Evolutionary conservation across 2,329 filamentous ascomycete species (phyloP), one percentile per base, ranked within the genome.

Genomic region (Exserohilum rostratum): DNA sequence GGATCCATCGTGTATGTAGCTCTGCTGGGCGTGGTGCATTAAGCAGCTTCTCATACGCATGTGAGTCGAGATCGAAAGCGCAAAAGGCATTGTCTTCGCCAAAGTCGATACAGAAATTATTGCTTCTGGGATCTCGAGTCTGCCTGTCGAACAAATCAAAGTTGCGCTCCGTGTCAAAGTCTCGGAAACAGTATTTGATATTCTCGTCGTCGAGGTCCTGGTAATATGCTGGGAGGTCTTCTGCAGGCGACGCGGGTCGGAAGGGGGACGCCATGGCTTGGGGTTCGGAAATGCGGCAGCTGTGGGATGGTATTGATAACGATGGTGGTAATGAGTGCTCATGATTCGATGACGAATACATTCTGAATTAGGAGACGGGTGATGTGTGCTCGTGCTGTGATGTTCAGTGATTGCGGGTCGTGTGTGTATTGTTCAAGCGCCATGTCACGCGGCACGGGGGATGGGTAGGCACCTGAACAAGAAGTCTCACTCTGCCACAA

Each of bases 1-100:
- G 90, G 62, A 91, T 90, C 89, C 89, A 92, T 71, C 88, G 81
- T 3, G 89, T 86, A 55, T 79, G 81, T 40, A 81, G 75, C 44
- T 77, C 79, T 35, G 73, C 75, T 2, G 82, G 79, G 52, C 80
- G 77, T 65, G 82, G 69, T 6, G 66, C 57, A 29, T 66, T 60
- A 11, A 76, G 52, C 13, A 72, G 61, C 42, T 48, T 73, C 42
- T 58, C 76, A 27, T 87, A 70, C 3, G 81, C 76, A 1, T 72
- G 58, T 1, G 71, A 64, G 3, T 73, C 66, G 7, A 89, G 72
- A 61, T 89, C 76, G 46, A 83, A 82, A 2, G 83, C 84, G 55
- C 85, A 83, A 50, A 76, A 81, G 33, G 85, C 84, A 35, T 78
- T 70, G 2, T 82, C 72, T 39, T 81, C 79, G 10, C 84, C 84